Evolutionary conservation across 2,329 filamentous ascomycete species (phyloP), one percentile per base, ranked within the genome.

Genomic region (Tolypocladium endophyticum): DNA sequence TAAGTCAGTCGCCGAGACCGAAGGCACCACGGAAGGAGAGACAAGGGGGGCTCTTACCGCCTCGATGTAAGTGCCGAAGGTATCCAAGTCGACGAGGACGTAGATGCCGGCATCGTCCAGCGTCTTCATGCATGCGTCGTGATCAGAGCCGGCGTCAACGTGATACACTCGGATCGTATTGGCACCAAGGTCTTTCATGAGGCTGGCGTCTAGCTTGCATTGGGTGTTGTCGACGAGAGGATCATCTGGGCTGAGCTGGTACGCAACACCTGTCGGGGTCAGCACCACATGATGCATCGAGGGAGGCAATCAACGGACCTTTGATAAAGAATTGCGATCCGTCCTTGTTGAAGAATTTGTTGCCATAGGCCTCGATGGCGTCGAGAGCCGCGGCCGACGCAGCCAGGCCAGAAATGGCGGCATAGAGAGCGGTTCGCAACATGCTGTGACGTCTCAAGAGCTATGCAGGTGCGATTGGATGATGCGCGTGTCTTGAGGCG

Each of bases 131-230:
- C 91, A 96, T 25, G 81, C 87, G 60, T 83, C 79, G 73, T 96
- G 92, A 70, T 93, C 78, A 38, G 76, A 84, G 3, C 74, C 72
- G 2, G 89, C 77, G 67, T 95, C 87, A 62, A 96, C 90, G 69
- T 96, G 90, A 74, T 96, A 96, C 61, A 94, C 88, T 60, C 92
- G 89, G 68, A 96, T 91, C 36, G 88, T 81, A 72, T 96, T 96
- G 70, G 88, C 84, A 63, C 90, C 90, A 58, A 96, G 78, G 23
- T 86, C 84, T 72, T 89, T 82, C 89, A 96, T 95, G 69, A 92
- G 79, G 20, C 77, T 71, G 50, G 87, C 87, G 76, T 96, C 92
- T 65, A 85, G 84, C 66, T 81, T 73, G 77, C 90, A 95, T 77
- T 96, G 92, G 55, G 83, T 83, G 47, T 82, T 81, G 70, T 94